Evolutionary conservation across 106 monocot species (phyloP).

Genomic region (Dioscorea zingiberensis): DNA sequence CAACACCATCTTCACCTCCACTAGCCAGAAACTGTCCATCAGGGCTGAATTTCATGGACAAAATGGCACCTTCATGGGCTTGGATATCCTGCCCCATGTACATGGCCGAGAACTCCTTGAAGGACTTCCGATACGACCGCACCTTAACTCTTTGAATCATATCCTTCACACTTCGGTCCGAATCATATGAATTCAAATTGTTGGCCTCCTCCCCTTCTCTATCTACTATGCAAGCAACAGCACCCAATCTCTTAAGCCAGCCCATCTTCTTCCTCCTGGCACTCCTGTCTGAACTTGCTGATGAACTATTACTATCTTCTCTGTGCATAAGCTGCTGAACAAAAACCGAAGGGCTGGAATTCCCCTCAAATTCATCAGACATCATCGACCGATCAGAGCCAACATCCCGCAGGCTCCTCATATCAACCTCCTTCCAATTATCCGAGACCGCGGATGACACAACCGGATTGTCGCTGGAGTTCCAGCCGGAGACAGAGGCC

Average conservation of each 20-base stretch:
- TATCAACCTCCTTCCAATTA: conserved; percentile 25
- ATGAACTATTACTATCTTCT: conserved; percentile 15
- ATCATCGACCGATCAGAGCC: conserved; percentile 20
- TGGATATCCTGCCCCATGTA: conserved; percentile 44
- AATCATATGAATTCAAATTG: conserved; percentile 7
- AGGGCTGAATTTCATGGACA: conserved; percentile 74
- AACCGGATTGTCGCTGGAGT: not conserved
- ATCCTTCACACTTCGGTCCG: conserved; percentile 1
- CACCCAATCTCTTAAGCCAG: conserved; percentile 63
- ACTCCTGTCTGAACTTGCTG: conserved; percentile 13
- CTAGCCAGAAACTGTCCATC: conserved; percentile 65
- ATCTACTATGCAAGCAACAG: conserved; percentile 45
- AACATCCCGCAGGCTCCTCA: conserved; percentile 21
- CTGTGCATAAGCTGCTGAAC: conserved; percentile 34
- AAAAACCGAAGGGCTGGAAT: conserved; percentile 29
- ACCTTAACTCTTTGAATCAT: conserved; percentile 40
- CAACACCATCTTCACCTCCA: conserved; percentile 78
- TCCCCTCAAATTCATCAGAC: conserved; percentile 19
- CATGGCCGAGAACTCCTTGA: conserved; percentile 63
- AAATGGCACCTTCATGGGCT: conserved; percentile 67
- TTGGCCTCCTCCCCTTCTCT: conserved; percentile 15
- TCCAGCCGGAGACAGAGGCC: not conserved
- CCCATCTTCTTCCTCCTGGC: conserved; percentile 23
- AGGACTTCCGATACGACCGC: conserved; percentile 28
- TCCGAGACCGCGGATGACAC: conserved; percentile 35